Evolutionary conservation across 148 eudicot species (phyloP), one percentile per base, ranked within the genome.

Genomic region (Silene uniflora): DNA sequence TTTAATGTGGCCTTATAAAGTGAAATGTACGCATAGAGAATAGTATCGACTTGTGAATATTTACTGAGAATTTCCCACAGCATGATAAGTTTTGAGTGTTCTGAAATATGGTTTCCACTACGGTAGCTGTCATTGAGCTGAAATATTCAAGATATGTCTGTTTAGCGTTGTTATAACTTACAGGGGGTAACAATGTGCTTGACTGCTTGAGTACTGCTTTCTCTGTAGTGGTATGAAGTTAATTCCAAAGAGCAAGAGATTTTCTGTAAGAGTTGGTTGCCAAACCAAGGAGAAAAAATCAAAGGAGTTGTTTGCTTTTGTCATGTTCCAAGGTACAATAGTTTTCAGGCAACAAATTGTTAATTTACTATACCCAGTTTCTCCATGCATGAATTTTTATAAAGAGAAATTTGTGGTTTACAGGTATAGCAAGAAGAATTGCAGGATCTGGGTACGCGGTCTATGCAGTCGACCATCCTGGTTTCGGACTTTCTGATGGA

Each of bases 251-350:
- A 91, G 35, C 83, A 82, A 79, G 98, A 92, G 76, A 89, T 94
- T 69, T 94, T 94, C 84, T 91, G 93, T 83, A 91, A 89, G 80
- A 90, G 98, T 77, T 94, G 98, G 98, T 73, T 94, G 86, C 98
- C 98, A 16, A 84, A 83, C 75, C 81, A 84, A 46, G 91, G 90
- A 27, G 85, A 82, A 68, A 85, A 83, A 76, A 87, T 90, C 66
- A 94, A 91, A 84, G 98, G 85, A n/a, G 88, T 86, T 68, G 69
- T 94, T 78, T 94, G 92, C 73, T 94, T 91, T 87, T 90, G 96
- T 79, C 98, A 94, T 94, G 81, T 90, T 94, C 79, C 97, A 94
- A 91, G 98, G 98, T 91, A 73, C 64, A 74, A 78, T 75, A 25
- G n/a, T 17, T 23, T 59, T 23, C 60, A 27, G 62, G 11, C 76